Conservation (phyloP, 2,329 filamentous ascomycete species). For the Coleophoma eucalyptorum region DNA sequence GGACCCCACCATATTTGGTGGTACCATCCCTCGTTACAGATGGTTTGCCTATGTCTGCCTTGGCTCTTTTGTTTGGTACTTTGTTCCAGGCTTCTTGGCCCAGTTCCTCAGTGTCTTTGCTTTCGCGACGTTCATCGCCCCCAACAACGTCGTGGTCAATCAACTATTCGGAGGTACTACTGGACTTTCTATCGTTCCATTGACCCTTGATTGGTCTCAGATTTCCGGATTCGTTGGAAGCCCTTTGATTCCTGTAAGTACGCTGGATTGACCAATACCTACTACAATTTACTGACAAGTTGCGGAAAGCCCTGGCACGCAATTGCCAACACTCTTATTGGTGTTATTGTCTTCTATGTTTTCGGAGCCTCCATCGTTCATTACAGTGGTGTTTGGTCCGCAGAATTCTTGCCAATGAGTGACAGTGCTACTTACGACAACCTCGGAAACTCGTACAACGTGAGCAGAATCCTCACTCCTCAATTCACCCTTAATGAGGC, state of each 20-base stretch:
- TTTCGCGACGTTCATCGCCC: conserved; percentile 68
- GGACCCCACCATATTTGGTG: conserved; percentile 38
- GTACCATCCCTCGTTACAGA: conserved; percentile 37
- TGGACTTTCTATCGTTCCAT: conserved; percentile 64
- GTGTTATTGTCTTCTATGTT: conserved; percentile 62
- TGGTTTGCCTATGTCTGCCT: conserved; percentile 32
- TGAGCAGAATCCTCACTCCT: conserved; percentile 55
- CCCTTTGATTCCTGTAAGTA: conserved; percentile 34
- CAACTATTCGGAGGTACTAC: conserved; percentile 67
- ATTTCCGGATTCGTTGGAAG: conserved; percentile 33
- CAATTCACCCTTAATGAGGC: conserved; percentile 59
- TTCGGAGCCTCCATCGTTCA: conserved; percentile 56
- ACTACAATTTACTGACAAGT: background rate
- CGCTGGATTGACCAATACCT: too few relatives aligned
- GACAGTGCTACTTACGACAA: conserved; percentile 71
- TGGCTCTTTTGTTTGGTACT: conserved; percentile 47
- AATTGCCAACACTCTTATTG: conserved; percentile 69
- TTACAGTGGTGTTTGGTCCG: conserved; percentile 63
- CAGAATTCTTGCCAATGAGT: conserved; percentile 63
- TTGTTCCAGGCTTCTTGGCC: conserved; percentile 57
- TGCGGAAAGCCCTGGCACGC: conserved; percentile 64
- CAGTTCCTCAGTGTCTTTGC: conserved; percentile 69
- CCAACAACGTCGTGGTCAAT: conserved; percentile 64
- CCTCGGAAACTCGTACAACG: conserved; percentile 60
- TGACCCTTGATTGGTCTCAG: conserved; percentile 76